Evolutionary conservation across 2,329 filamentous ascomycete genomes (phyloP), one percentile per base, ranked within the genome.

Genomic region (Elsinoe australis): DNA sequence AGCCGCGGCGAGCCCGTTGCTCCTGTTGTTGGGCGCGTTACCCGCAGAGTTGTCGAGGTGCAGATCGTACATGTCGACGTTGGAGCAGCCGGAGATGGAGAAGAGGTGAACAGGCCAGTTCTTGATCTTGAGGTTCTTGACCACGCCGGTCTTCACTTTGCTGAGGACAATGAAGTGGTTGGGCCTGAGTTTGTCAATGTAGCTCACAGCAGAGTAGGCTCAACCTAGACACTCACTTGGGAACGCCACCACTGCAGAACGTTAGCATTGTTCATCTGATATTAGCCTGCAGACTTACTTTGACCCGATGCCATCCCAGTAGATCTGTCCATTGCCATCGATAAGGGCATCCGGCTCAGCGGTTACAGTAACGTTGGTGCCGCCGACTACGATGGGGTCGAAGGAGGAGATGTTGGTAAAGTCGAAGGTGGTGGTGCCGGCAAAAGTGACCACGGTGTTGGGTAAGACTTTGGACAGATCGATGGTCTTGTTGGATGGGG

Each of bases 231-330:
- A 17, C 22, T 26, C 24, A 42, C 38, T 44, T 44, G 12, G 39
- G 26, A 8, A 44, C 39, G 32, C 79, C 79, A 21, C 78, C 76
- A 57, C 78, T 79, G 57, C 61, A 61, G 28, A n/a, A n/a, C n/a
- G n/a, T n/a, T n/a, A n/a, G n/a, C n/a, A n/a, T n/a, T n/a, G n/a
- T n/a, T n/a, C n/a, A n/a, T n/a, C n/a, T n/a, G n/a, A n/a, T n/a
- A n/a, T n/a, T n/a, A n/a, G n/a, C n/a, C n/a, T n/a, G n/a, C n/a
- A n/a, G n/a, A n/a, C n/a, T n/a, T n/a, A n/a, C n/a, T n/a, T n/a
- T n/a, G n/a, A n/a, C n/a, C 80, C 80, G 62, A 78, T 55, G 46
- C 71, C 68, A 55, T 83, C 79, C 80, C 79, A 83, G 72, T 75
- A 82, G 22, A 65, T 61, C 6, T 69, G 57, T 28, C 79, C 78